Base-by-base conservation (phyloP, 2,329 filamentous ascomycete species). In the Fusarium mexicanum region DNA sequence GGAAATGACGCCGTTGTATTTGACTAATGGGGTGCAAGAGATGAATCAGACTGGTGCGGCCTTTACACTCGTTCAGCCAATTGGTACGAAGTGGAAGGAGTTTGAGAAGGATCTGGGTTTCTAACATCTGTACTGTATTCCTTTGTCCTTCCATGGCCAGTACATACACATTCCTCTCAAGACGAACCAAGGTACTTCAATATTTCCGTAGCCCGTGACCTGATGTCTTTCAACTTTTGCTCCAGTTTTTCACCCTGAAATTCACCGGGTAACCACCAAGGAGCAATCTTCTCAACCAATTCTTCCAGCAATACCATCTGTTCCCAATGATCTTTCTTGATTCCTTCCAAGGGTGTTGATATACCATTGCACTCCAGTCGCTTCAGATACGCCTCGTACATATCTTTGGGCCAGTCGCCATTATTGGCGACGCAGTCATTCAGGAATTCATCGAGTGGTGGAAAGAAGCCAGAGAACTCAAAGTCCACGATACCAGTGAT, bases 11-110 rank as follows among this genome's bases (percentile, higher is more conserved):
- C 86, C 86, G 6, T 67, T 88, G 47, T 86, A 86, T 61, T 57
- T 88, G 67, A 78, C 83, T 3, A 87, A 82, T 40, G 86, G 86
- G 0, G 86, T 88, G 1, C 86, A 87, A 66, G 82, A 83, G 66
- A 78, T 75, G 57, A 64, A 73, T 1, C 51, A 67, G 24, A 75
- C 65, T 2, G 63, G 64, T 9, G 73, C 64, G 5, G 47, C 66
- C 1, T 75, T 64, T 31, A 75, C 73, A 0, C 46, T 75, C 20
- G 18, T 75, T 26, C 72, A 75, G 14, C 73, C 72, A 0, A 57
- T 75, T 53, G 72, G 73, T 6, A 62, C 54, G 9, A 72, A 61
- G 31, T 75, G 72, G 73, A 58, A 40, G 24, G 44, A 29, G 2
- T 75, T 67, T 64, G 73, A 75, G 57, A 35, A 24, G 14, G 48